Percentiles rank a stretch among this genome's conserved stretches.
Conservation (phyloP, 2,329 filamentous ascomycete genomes). For the Stagonosporopsis vannaccii region DNA sequence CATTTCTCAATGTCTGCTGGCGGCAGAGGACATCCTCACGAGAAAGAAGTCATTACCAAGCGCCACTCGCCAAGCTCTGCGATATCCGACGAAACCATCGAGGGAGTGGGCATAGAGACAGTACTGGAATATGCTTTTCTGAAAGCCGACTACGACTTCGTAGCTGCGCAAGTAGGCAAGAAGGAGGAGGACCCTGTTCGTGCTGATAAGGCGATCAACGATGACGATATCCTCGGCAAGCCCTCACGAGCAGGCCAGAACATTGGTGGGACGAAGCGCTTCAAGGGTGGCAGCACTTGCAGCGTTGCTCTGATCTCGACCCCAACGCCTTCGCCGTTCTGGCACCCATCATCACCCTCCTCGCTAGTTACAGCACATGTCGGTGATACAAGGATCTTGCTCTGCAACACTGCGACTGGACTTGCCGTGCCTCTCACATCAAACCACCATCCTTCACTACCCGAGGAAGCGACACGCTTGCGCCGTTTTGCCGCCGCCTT, state of each 20-base stretch:
- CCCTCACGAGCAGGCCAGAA: constrained; percentile 58
- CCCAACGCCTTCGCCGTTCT: constrained; percentile 89
- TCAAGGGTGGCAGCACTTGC: constrained; percentile 92
- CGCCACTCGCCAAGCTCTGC: constrained; percentile 33
- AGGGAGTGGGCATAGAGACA: constrained; percentile 71
- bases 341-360: constrained; percentile 86
- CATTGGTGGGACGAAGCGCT: constrained; percentile 80
- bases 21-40: constrained; percentile 44
- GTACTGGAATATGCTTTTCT: constrained; percentile 92
- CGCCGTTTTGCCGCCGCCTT: constrained; percentile 87
- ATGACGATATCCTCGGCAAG: constrained; percentile 80
- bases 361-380: constrained; percentile 89
- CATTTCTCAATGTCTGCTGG: constrained; percentile 67
- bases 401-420: constrained; percentile 87
- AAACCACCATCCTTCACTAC: constrained; percentile 91
- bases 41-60: constrained; percentile 41
- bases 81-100: constrained; percentile 33
- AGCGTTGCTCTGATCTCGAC: constrained; percentile 91
- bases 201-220: constrained; percentile 80
- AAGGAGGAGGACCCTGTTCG: constrained; percentile 73
- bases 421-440: constrained; percentile 81
- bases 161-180: constrained; percentile 85
- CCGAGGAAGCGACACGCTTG: constrained; percentile 81
- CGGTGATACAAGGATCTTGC: constrained; percentile 87
- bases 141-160: constrained; percentile 92